Conservation (phyloP, 352 stramenopile species). For the Phytophthora ramorum region DNA sequence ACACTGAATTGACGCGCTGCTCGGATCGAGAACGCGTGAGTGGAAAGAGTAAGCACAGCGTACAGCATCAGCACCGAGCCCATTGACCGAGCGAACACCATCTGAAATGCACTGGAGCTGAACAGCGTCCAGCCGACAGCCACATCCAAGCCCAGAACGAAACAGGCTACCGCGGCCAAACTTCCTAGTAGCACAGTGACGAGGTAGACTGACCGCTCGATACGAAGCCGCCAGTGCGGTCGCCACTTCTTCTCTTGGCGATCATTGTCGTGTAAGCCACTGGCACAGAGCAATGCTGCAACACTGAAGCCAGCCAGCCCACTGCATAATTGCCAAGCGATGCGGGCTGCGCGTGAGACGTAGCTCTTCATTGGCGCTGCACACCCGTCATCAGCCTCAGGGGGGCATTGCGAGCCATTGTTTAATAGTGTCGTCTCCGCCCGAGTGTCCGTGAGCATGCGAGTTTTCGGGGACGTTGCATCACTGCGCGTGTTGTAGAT, state of each 20-base stretch:
- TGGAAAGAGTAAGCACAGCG: slow-evolving; percentile 29
- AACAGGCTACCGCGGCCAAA: slow-evolving; percentile 39
- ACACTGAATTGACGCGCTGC: slow-evolving; percentile 44
- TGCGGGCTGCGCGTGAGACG: slow-evolving; percentile 29
- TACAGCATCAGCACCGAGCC: slow-evolving; percentile 45
- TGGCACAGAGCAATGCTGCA: slow-evolving; percentile 19
- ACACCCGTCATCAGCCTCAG: slow-evolving; percentile 29
- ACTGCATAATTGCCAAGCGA: slow-evolving; percentile 31
- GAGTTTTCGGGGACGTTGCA: background rate
- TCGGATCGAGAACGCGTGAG: slow-evolving; percentile 47
- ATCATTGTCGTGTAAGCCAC: slow-evolving; percentile 12
- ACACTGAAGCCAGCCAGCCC: slow-evolving; percentile 24
- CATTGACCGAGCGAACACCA: slow-evolving; percentile 52
- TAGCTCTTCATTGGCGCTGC: slow-evolving; percentile 42
- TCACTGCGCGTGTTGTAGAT: slow-evolving; percentile 20
- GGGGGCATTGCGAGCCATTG: slow-evolving; percentile 10
- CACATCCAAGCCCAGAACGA: slow-evolving; percentile 53
- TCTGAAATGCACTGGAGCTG: slow-evolving; percentile 54
- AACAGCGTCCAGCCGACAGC: slow-evolving; percentile 45
- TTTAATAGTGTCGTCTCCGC: slow-evolving; percentile 9
- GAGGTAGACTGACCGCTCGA: slow-evolving; percentile 19
- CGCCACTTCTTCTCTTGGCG: slow-evolving; percentile 17
- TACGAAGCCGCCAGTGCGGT: slow-evolving; percentile 24
- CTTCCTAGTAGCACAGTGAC: slow-evolving; percentile 26
- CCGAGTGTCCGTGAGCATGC: slow-evolving; percentile 22